Evolutionary conservation across 2,329 filamentous ascomycete genomes (phyloP), one percentile per base, ranked within the genome.

Genomic region (Aspergillus jensenii): DNA sequence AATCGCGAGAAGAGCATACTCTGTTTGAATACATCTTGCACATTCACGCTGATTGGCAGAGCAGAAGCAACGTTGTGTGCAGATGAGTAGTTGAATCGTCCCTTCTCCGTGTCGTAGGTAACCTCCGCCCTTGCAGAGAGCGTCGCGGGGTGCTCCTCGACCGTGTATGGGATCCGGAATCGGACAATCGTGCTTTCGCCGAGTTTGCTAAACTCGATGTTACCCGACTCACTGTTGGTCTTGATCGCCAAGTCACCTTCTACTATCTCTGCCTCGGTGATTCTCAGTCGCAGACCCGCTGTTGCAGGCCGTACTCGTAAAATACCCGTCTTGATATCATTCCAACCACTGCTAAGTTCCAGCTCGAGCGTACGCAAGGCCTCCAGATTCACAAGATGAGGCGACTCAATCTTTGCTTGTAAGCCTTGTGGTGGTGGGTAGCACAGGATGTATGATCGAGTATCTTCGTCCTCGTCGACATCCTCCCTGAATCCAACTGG

Each of bases 11-110:
- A 95, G 0, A 98, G 81, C 0, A 86, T 82, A 7, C 87, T 79
- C 62, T 91, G 86, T 71, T 96, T 96, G 79, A 98, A 98, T 27
- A 96, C 86, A 66, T 99, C 95, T 68, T 98, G 93, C 6, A 99
- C 95, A 64, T 98, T 98, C 61, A 99, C 95, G 3, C 93, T 93
- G 3, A 99, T 81, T 0, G 91, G 90, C 4, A 99, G 80, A 1
- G 89, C 84, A 2, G 95, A 88, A 3, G 87, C 83, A 19, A 96
- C 81, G 3, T 81, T 84, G 19, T 84, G 83, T 7, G 82, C 81
- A 15, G 83, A 84, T 15, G 85, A 82, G 69, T 88, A 89, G 54
- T 82, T 80, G 62, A 91, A 90, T 7, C 78, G 80, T 3, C 87
- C 89, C 2, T 84, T 77, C 0, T 85, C 79, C 0, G 90, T 93